Evolutionary conservation across 306 rosid species (phyloP), one percentile per base, ranked within the genome.

Genomic region (Casuarina equisetifolia): DNA sequence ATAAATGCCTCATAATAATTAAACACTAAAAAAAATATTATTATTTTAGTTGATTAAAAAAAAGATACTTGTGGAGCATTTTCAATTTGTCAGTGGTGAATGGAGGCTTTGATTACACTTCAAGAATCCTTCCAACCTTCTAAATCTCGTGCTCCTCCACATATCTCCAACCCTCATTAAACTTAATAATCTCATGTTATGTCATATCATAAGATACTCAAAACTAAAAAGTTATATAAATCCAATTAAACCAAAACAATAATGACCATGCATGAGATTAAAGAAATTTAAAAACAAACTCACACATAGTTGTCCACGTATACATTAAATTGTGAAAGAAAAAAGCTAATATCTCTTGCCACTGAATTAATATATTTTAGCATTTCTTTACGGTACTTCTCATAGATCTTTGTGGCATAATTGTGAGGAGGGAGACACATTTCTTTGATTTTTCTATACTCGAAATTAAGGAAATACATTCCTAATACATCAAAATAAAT

Each of bases 341-440:
- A 25, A 72, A 39, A 25, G 38, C 49, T 46, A 73, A 16, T 2
- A 48, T 78, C 74, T 44, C 82, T 38, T 72, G 84, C 89, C 2
- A 78, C 72, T 32, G 61, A 35, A 15, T 13, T 55, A n/a, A 88
- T 82, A 54, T 88, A 88, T 2, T 83, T 84, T 48, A 74, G 78
- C 48, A 88, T 74, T 17, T 73, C 71, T 38, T 74, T 84, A 32
- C 12, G 66, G 59, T 84, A 90, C 72, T 77, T 86, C 67, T 86
- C 88, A 80, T 90, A 88, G 13, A 90, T 89, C 55, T 83, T 83
- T 74, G 82, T 88, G 13, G 91, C 84, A 44, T 55, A 86, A 48
- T 82, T 90, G 62, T 50, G 4, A 0, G 89, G 90, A 3, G 90
- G 79, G 2, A 85, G 82, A 46, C 92, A 82, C 92, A 90, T 88